A percentile compares a stretch with the other conserved stretches of the same genome.
phyloP scores from a whole-genome alignment of 2,329 filamentous ascomycete species.

The Aspergillus awamori region DNA sequence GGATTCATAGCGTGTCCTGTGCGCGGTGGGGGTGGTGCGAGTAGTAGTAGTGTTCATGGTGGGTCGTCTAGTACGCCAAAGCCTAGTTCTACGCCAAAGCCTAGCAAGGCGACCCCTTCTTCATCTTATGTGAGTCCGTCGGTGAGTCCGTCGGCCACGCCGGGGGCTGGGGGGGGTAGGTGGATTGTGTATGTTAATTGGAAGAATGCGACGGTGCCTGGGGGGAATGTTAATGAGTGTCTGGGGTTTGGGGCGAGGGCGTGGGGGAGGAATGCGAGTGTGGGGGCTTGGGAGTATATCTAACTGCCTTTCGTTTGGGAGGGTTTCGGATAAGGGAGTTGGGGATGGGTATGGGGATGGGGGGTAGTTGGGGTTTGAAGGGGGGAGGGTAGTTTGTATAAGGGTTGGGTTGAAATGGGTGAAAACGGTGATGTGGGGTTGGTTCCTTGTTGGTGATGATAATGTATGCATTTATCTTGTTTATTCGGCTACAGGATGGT shows the following conservation, averaged over 20 bases:
- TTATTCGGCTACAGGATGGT: no score
- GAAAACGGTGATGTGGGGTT: no score
- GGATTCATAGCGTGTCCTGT: slow-evolving; percentile 49
- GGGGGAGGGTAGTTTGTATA: not conserved
- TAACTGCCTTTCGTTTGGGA: slow-evolving; percentile 20
- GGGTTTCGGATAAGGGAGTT: not conserved
- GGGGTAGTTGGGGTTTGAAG: fast-evolving
- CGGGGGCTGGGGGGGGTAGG: not conserved
- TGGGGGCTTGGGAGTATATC: slow-evolving; percentile 44
- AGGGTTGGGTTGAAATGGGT: no score
- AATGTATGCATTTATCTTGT: no score
- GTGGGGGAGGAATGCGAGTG: slow-evolving; percentile 16
- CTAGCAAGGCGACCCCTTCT: not conserved
- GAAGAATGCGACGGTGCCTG: slow-evolving; percentile 42
- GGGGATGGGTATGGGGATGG: not conserved
- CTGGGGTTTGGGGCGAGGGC: slow-evolving; percentile 42
- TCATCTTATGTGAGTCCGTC: not conserved
- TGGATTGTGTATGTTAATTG: slow-evolving; percentile 47
- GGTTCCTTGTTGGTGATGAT: no score
- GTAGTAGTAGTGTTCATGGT: not conserved
- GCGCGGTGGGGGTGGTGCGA: not conserved
- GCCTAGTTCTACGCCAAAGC: slow-evolving; percentile 12
- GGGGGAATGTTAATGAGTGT: slow-evolving; percentile 41
- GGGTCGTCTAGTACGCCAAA: not conserved
- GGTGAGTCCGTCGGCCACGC: not conserved